phyloP scores from a whole-genome alignment of 2,329 filamentous ascomycete genomes.

The Penicillium fuscoglaucum region DNA sequence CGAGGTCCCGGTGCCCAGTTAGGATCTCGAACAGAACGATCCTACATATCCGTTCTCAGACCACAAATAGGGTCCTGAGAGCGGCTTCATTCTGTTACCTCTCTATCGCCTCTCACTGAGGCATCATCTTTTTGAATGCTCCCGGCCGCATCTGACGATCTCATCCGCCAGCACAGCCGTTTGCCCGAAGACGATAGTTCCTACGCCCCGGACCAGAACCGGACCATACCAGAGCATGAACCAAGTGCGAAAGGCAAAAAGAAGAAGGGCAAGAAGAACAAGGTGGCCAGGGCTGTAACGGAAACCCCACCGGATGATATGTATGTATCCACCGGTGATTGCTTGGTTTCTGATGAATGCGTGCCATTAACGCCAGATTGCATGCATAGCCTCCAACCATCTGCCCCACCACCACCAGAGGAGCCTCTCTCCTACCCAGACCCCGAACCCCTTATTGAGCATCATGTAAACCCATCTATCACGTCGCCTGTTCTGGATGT shows the following conservation, averaged over 20 bases:
- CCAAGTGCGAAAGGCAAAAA: slow-evolving; percentile 40
- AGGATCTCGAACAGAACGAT: slow-evolving; percentile 6
- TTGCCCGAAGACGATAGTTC: slow-evolving; percentile 35
- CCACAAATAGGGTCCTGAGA: slow-evolving; percentile 34
- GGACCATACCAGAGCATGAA: slow-evolving; percentile 34
- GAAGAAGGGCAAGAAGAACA: slow-evolving; percentile 43
- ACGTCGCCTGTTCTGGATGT: slow-evolving; percentile 43
- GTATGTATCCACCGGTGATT: slow-evolving; percentile 29
- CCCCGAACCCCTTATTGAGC: slow-evolving; percentile 20
- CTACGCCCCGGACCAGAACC: slow-evolving; percentile 30
- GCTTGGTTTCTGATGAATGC: background rate
- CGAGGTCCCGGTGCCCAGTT: background rate
- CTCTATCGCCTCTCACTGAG: slow-evolving; percentile 31
- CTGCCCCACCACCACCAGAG: slow-evolving; percentile 26
- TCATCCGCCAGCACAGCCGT: slow-evolving; percentile 40
- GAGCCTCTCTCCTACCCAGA: slow-evolving; percentile 37
- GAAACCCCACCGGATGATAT: slow-evolving; percentile 38
- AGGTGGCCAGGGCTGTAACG: slow-evolving; percentile 34
- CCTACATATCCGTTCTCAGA: slow-evolving; percentile 35
- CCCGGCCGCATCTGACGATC: slow-evolving; percentile 43
- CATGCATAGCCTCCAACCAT: slow-evolving; percentile 29
- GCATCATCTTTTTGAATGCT: slow-evolving; percentile 44
- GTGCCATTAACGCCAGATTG: slow-evolving; percentile 12
- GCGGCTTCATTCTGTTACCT: slow-evolving; percentile 24
- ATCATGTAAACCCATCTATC: slow-evolving; percentile 29